Conservation (phyloP, 176 grass and related monocot species). For the Phyllostachys edulis region DNA sequence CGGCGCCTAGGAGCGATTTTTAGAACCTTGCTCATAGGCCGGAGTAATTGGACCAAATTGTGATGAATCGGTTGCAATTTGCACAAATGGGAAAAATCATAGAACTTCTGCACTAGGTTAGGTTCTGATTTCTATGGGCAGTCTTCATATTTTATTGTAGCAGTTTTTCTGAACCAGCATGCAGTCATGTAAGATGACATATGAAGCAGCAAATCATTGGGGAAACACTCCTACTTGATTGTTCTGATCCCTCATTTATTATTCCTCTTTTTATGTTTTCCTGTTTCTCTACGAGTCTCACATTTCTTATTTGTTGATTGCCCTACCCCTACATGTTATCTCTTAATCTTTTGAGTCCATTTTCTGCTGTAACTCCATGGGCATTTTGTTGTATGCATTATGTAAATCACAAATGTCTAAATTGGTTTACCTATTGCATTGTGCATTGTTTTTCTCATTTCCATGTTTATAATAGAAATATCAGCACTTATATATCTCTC, state of each 20-base stretch:
- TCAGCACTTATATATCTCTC: neutral
- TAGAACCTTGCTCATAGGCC: neutral
- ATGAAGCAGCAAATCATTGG: neutral
- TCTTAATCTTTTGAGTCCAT: neutral
- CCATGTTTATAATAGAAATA: neutral
- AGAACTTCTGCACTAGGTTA: neutral
- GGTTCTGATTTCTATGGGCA: neutral
- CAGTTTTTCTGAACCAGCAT: neutral
- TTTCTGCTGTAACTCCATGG: neutral
- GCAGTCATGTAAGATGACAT: conserved; percentile 2
- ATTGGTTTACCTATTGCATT: neutral
- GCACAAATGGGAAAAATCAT: neutral
- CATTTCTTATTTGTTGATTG: neutral
- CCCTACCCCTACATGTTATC: neutral
- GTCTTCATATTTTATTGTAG: neutral
- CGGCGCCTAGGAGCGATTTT: no score
- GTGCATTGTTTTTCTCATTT: neutral
- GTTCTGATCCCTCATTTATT: conserved; percentile 17
- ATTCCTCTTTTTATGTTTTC: neutral
- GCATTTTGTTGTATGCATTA: neutral
- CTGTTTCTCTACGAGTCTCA: neutral
- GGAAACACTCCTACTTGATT: neutral
- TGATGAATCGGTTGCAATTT: neutral
- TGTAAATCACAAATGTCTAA: neutral
- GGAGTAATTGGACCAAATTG: neutral